Evolutionary conservation across 2,329 filamentous ascomycete genomes (phyloP).

Genomic region (Sphaerulina populicola): DNA sequence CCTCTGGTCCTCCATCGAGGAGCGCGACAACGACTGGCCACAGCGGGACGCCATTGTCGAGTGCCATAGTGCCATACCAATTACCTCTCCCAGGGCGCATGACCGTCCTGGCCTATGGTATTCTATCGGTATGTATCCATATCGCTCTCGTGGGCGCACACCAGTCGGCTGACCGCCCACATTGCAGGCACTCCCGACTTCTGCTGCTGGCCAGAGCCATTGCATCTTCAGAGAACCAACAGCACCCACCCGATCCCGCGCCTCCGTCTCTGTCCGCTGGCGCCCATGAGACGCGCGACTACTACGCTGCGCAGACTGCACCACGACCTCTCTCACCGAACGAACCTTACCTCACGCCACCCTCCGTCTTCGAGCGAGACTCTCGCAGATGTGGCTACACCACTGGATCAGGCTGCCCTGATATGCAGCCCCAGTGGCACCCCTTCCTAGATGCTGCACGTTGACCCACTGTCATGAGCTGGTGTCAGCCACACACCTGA

Average conservation of each 20-base stretch:
- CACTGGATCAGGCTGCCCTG: slow-evolving; percentile 81
- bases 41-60: slow-evolving; percentile 34
- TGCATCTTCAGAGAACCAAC: slow-evolving; percentile 46
- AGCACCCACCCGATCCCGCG: slow-evolving; percentile 47
- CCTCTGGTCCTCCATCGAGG: background rate
- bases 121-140: slow-evolving; percentile 18
- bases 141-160: background rate
- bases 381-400: slow-evolving; percentile 97
- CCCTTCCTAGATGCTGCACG: slow-evolving; percentile 37
- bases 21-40: slow-evolving; percentile 24
- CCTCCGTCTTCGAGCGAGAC: slow-evolving; percentile 80
- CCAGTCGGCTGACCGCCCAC: slow-evolving; percentile 8
- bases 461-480: slow-evolving; percentile 34
- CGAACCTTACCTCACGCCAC: slow-evolving; percentile 64
- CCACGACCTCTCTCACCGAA: slow-evolving; percentile 53
- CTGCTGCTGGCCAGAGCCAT: slow-evolving; percentile 31
- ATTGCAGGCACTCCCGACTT: slow-evolving; percentile 25
- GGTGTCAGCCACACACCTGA: slow-evolving; percentile 36
- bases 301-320: slow-evolving; percentile 49
- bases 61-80: slow-evolving; percentile 29
- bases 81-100: slow-evolving; percentile 22
- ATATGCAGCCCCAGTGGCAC: slow-evolving; percentile 24
- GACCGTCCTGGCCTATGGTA: slow-evolving; percentile 28
- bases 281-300: slow-evolving; percentile 54
- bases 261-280: slow-evolving; percentile 53